Evolutionary conservation across 768 basidiomycete species (phyloP), one percentile per base, ranked within the genome.

Genomic region (Boletus bicolor): DNA sequence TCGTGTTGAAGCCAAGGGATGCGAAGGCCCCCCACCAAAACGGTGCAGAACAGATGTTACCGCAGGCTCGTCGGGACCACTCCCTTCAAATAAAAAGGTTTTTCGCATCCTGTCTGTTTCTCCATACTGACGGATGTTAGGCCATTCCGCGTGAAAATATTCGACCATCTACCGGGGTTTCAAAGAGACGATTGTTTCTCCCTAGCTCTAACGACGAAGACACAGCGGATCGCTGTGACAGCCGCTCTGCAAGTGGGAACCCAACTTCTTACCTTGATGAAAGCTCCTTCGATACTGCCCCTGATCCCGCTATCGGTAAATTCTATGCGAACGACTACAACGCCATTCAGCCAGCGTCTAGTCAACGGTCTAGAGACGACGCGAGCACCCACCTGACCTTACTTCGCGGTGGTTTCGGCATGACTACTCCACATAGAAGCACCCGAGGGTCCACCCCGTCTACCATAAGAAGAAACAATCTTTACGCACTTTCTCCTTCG

Each of bases 1-100:
- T 61, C 66, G 75, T 21, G 14, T 30, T 12, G 76, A 81, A 53
- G 59, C 76, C 41, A 77, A 81, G 10, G 51, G 38, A 21, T 32
- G 26, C 35, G 48, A 64, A 35, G 48, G 19, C 21, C 60, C 53
- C 17, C 53, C 53, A 21, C n/a, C 41, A 17, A 73, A 73, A 48
- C 67, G 60, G 32, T 49, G 46, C 26, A 63, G 36, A 57, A 53
- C 6, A 24, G 49, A 49, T 38, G 19, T 43, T 17, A 10, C 12
- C 5, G 1, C 21, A 4, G 6, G 14, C n/a, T 32, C 44, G 10
- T 48, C 39, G 39, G 35, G 45, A 37, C n/a, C 42, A 36, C 15
- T 2, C 35, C 21, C 3, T 39, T 44, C 37, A 7, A 36, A 35
- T 34, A 44, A 50, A 57, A 59, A 68, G 65, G 65, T 68, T 57